Evolutionary conservation across 1,284 basidiomycete genomes (phyloP), one percentile per base, ranked within the genome.

Genomic region (Exobasidium rhododendri): DNA sequence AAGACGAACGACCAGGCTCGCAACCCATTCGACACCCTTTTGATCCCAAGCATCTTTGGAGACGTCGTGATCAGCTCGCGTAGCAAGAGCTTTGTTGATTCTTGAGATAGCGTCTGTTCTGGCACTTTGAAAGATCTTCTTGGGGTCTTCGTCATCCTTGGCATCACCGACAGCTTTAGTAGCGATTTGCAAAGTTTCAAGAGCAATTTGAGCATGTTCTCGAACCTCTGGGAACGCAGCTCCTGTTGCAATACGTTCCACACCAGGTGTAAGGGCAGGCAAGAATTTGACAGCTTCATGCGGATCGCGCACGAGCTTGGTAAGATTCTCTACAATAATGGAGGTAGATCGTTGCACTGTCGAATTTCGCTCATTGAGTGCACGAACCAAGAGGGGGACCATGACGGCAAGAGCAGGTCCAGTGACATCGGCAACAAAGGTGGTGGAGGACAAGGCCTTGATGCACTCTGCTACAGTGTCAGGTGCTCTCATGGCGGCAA

Each of bases 351-450:
- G 79, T 73, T 82, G 81, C 22, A 83, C 82, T 52, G 78, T 81
- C 87, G 94, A 96, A 68, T 91, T 94, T 69, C 94, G 87, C 81
- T 97, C 94, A 78, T 94, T 94, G 70, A 98, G 84, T 5, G 92
- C 94, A 77, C 96, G 92, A 58, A 87, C 85, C 59, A 98, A 84
- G 45, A 98, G 86, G 4, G 94, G 94, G 1, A 96, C 93, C 70
- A 98, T 87, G 71, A 98, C 92, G 26, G 96, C 94, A 45, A 98
- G 86, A 14, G 94, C 93, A 14, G 94, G 94, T 0, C 92, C 89
- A 32, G 90, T 97, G 71, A 98, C 93, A 82, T 98, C 94, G 59
- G 93, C 91, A 63, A 98, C 96, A 74, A 97, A 98, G 14, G 94
- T 97, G 44, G 92, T 94, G 61, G 87, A 89, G 5, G 92, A 94